Conservation (phyloP, 495 filamentous ascomycete genomes). For the Thermothielavioides terrestris region DNA sequence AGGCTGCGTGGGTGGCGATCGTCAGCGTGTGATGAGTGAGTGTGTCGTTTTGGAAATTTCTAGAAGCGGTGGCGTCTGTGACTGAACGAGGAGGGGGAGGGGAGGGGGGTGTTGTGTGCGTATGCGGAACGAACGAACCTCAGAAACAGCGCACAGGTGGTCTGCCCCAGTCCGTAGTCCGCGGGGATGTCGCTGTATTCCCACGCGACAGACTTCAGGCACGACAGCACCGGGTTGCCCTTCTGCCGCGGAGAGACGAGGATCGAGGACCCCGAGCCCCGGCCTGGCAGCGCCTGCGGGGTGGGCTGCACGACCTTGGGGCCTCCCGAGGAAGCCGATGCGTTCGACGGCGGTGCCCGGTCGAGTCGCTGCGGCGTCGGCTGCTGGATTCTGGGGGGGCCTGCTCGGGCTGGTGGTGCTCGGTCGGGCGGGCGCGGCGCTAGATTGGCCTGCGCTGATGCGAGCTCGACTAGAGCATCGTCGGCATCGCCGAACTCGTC, state of each 20-base stretch:
- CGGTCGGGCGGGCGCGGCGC: conserved; percentile 28
- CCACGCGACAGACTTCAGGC: conserved; percentile 79
- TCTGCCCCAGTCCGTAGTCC: conserved; percentile 82
- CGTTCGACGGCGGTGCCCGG: conserved; percentile 27
- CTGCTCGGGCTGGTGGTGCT: too few species aligned
- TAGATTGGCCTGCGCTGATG: conserved; percentile 22
- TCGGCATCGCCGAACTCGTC: conserved; percentile 56
- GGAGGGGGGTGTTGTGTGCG: background rate
- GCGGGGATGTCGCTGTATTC: conserved; percentile 92
- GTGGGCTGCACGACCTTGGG: conserved; percentile 74
- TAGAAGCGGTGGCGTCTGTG: too few species aligned
- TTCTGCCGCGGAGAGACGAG: conserved; percentile 79
- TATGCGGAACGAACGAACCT: conserved; percentile 12
- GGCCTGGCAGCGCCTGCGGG: conserved; percentile 66
- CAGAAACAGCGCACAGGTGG: conserved; percentile 86
- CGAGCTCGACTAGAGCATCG: conserved; percentile 47
- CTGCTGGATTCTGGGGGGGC: conserved; percentile 28
- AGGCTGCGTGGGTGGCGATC: conserved; percentile 45
- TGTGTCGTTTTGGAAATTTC: background rate
- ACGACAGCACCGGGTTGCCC: conserved; percentile 85
- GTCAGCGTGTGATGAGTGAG: too few species aligned
- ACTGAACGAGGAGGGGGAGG: background rate
- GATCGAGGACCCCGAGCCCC: conserved; percentile 65
- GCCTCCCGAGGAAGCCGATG: conserved; percentile 15
- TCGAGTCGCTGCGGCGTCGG: conserved; percentile 39